Evolutionary conservation across 768 basidiomycete species (phyloP), one percentile per base, ranked within the genome.

Genomic region (Gloeopeniophorella convolvens): DNA sequence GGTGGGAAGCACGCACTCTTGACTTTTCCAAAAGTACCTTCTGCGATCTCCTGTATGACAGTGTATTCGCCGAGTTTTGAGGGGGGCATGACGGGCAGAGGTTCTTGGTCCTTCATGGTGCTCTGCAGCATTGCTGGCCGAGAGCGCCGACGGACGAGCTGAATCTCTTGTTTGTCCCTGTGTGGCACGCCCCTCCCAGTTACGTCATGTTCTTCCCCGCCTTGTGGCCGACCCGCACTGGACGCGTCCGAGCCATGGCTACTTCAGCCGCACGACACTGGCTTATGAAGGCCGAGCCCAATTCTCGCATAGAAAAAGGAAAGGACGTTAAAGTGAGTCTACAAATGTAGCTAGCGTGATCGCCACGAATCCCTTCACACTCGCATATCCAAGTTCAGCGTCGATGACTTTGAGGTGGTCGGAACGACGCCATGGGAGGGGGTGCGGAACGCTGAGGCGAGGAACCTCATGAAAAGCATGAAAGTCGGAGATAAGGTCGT

Each of bases 11-110:
- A 80, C 91, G 67, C 68, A 96, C 95, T 89, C 77, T 97, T 98
- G 65, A 99, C 96, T 70, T 96, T 97, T 48, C 95, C 96, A 72
- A 98, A 99, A 10, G 91, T 95, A 3, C 96, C 96, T 57, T 94
- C 92, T 16, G 94, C 95, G 51, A 97, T 86, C 57, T 94, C 92
- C 50, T 80, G 69, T 47, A 85, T 78, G 50, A 98, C 81, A 34
- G 79, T 86, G 68, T 97, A 97, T 71, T 94, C 88, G 37, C 95
- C 93, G 27, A 96, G 81, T 71, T 84, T 85, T 13, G 83, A 80
- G 9, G 83, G 72, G 11, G 85, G 70, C 60, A 72, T 79, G 33
- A 59, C 57, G 13, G 62, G 46, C 10, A 58, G 60, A 18, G 62
- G 54, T 10, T 60, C 62, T 45, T 63, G 61, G 35, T 59, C 56